Evolutionary conservation across 305 asterid genomes (phyloP), one percentile per base, ranked within the genome.

Genomic region (Fraxinus albicans): DNA sequence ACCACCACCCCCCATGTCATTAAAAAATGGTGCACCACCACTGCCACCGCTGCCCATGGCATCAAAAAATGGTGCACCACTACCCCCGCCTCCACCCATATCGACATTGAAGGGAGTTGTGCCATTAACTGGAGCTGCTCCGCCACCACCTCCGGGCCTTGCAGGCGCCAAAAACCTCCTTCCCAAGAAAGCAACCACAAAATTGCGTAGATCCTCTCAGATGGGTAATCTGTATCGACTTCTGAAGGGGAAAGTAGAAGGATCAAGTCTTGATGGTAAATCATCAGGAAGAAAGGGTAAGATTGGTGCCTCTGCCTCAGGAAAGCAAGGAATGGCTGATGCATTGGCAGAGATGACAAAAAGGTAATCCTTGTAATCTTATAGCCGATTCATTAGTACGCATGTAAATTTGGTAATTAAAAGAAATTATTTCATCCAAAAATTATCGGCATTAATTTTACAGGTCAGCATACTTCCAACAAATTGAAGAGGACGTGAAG

Each of bases 241-340:
- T 80, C 97, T 95, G 29, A 95, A 92, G 85, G 95, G 94, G 36
- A 93, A 95, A 85, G 98, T 95, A 47, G 99, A 95, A 90, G 99
- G 98, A 34, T 86, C 95, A 8, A 80, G 84, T 77, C 79, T 82
- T 79, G 87, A 90, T 6, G 90, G 87, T 35, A 94, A 88, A 88
- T 81, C 92, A 23, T 55, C 85, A 17, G 89, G 89, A 3, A 91
- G 94, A 80, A 90, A 86, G 81, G 91, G 94, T 72, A 91, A 86
- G 77, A 35, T 79, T 40, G 92, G 90, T 72, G 86, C 92, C 4
- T 12, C 88, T 4, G 65, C 87, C 2, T 92, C 92, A 29, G 97
- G 93, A 25, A 92, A 92, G 85, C 91, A 90, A 70, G 93, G 98
- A 38, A 94, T 94, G 98, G 97, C 98, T 35, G 96, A 92, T 88